Base-by-base conservation (phyloP, 2,329 filamentous ascomycete genomes). In the Cladobotryum mycophilum region DNA sequence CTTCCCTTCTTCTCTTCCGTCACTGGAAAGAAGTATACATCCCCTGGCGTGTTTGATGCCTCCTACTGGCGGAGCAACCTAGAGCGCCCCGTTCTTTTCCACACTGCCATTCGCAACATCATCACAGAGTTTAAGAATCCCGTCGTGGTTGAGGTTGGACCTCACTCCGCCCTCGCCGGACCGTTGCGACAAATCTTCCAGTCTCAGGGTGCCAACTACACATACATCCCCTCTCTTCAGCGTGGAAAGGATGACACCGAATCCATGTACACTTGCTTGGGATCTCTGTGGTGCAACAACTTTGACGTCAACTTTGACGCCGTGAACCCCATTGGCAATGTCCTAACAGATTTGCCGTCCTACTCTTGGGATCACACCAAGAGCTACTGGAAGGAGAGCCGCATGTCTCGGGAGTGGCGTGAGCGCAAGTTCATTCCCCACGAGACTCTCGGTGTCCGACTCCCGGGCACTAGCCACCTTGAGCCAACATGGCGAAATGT, bases 321-420 rank as follows among this genome's bases (percentile, higher is more conserved):
- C 14, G 20, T 49, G 15, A 45, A 41, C 15, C 38, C 38, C 13
- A 20, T 41, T 20, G 38, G 38, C 12, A 11, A 41, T 20, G 38
- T 41, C 15, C 17, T 48, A 2, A 22, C 44, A 0, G 40, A 43
- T 11, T 17, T 53, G 4, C 71, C 71, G 0, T 51, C 61, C 0
- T 73, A 73, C 47, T 56, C 60, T 1, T 74, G 68, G 67, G 64
- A 70, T 20, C 67, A 73, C 44, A 51, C 55, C n/a, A 63, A 60
- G 3, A 58, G 43, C 13, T 64, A 67, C 51, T 72, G 68, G 64
- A 47, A 54, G 25, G 65, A 67, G 55, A 61, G 64, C 0, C 62
- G 65, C 5, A 15, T 38, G 18, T 56, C 51, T 12, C 40, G 41
- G 4, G 60, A 62, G 12, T 59, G 63, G 42, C 61, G 67, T 2